Base-by-base conservation (phyloP, 495 filamentous ascomycete species). In the Podospora tetraspora region DNA sequence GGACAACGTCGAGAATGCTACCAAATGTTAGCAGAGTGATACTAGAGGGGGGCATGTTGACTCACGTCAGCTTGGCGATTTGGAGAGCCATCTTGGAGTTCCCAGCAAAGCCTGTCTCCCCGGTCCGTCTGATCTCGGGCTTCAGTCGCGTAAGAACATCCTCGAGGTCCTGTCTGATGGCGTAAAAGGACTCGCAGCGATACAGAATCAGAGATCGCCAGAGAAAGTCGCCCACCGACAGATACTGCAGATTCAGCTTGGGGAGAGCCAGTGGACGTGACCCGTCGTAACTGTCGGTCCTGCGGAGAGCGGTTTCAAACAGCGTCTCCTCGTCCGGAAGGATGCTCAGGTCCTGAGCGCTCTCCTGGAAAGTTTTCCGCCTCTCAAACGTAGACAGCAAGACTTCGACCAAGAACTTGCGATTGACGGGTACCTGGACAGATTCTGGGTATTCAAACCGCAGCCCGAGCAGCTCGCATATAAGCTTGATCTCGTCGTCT, bases 211-310 rank as follows among this genome's bases (percentile, higher is more conserved):
- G 90, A 16, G 94, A 91, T 52, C 95, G 85, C 92, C 92, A 98
- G 11, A 99, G 84, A 71, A 98, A 98, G 76, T 99, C 95, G 4
- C 95, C 93, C 37, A 97, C 87, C 9, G 92, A 94, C 27, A 99
- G 85, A 76, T 99, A 98, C 72, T 98, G 95, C 57, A 99, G 84
- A 74, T 97, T 98, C 62, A 98, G 80, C 72, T 98, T 99, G 2
- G 95, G 95, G 63, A 99, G 89, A 7, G 95, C 92, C 61, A 99
- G 82, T 11, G 95, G 93, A 27, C 87, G 87, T 43, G 94, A 93
- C 52, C 94, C 95, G 77, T 96, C 89, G 70, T 97, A 99, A 13
- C 85, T 85, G 72, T 97, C 94, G 67, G 94, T 94, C 60, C 94
- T 87, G 68, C 95, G 77, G 32, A 97, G 83, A n/a, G 89, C 86